Evolutionary conservation across 257 asterid genomes (phyloP).

Genomic region (Fraxinus americana): DNA sequence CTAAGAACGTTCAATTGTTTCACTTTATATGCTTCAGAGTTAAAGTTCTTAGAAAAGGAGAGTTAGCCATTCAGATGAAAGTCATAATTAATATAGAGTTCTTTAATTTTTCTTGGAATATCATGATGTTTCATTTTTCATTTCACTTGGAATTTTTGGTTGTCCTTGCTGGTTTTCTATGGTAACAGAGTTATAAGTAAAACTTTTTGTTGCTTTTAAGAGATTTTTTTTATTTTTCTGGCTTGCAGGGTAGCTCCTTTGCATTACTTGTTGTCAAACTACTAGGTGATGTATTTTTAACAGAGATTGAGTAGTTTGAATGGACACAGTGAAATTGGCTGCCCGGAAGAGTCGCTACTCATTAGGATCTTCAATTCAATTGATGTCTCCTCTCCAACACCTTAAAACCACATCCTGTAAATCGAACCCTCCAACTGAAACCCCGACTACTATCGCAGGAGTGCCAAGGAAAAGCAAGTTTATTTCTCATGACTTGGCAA

Average conservation of each 20-base stretch:
- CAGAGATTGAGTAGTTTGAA: slow-evolving; percentile 5
- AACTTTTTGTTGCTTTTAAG: neutral
- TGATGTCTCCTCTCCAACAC: slow-evolving; percentile 52
- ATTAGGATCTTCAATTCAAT: slow-evolving; percentile 44
- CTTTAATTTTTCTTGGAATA: neutral
- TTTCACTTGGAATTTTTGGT: neutral
- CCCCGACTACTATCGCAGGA: slow-evolving; percentile 24
- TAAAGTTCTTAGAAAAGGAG: neutral
- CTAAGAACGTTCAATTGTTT: neutral
- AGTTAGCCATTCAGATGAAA: neutral
- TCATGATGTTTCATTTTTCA: neutral
- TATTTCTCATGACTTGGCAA: slow-evolving; percentile 55
- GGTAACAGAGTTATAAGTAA: neutral
- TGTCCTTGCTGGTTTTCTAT: neutral
- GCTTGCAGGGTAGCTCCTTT: neutral
- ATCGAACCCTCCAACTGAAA: slow-evolving; percentile 40
- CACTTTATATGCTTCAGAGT: neutral
- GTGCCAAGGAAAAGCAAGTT: slow-evolving; percentile 49
- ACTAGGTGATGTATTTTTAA: neutral
- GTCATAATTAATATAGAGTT: neutral
- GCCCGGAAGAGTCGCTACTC: slow-evolving; percentile 36
- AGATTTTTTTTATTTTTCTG: neutral
- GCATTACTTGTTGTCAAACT: neutral
- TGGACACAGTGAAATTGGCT: slow-evolving; percentile 32
- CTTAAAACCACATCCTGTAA: slow-evolving; percentile 19